Percentiles rank a stretch among this genome's conserved stretches.
Conservation (phyloP, 768 basidiomycete species). For the Naganishia vaughanmartiniae region DNA sequence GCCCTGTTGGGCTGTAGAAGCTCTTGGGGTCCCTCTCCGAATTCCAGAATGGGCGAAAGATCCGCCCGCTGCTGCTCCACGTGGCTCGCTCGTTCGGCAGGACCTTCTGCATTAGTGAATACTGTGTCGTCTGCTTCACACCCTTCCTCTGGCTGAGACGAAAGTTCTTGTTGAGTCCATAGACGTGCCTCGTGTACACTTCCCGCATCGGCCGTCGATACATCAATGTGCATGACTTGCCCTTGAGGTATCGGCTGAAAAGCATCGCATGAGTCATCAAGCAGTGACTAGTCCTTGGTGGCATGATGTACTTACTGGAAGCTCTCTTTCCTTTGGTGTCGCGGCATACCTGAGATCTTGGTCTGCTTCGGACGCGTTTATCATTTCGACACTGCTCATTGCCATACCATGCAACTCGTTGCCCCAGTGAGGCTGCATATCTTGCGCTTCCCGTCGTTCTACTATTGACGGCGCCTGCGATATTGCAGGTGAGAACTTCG, state of each 20-base stretch:
- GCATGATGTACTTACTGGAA: background rate
- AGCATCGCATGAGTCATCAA: background rate
- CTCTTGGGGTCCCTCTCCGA: background rate
- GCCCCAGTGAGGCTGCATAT: background rate
- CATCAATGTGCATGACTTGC: background rate
- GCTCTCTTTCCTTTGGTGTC: constrained; percentile 6
- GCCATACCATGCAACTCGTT: constrained; percentile 2
- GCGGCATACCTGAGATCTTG: background rate
- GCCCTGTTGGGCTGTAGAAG: background rate
- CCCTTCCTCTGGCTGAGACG: background rate
- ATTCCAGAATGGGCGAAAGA: background rate
- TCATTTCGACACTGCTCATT: no score
- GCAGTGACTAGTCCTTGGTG: background rate
- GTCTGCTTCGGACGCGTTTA: background rate
- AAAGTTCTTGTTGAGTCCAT: background rate
- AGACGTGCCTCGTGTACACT: background rate
- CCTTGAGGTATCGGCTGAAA: constrained; percentile 19
- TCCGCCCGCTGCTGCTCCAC: background rate
- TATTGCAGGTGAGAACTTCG: background rate
- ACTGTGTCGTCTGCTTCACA: background rate
- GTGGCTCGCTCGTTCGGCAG: background rate
- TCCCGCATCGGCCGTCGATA: background rate
- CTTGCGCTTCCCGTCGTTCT: background rate
- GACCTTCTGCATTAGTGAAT: background rate
- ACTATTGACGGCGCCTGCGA: background rate